Percentiles rank a stretch among this genome's conserved stretches.
Evolutionary conservation across 2,329 filamentous ascomycete genomes (phyloP).

Genomic region (Aspergillus sp.): DNA sequence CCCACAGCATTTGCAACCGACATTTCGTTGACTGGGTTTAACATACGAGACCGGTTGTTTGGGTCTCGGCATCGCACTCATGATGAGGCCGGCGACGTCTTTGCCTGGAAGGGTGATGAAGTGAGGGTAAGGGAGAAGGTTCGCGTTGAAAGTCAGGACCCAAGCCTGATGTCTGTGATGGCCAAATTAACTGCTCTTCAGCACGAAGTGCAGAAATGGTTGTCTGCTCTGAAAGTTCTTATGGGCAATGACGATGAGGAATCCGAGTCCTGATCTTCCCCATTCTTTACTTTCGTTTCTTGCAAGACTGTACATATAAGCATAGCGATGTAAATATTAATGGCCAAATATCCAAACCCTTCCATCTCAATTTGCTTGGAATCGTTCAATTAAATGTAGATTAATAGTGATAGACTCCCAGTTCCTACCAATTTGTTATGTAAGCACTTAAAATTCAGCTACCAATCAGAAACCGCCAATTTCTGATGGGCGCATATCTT

Average conservation of each 20-base stretch:
- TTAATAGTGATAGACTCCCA: too few species aligned
- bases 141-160: conserved; percentile 82
- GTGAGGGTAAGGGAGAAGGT: conserved; percentile 89
- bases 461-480: conserved; percentile 24
- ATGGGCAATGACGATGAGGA: conserved; percentile 60
- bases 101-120: conserved; percentile 64
- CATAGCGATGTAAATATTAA: too few species aligned
- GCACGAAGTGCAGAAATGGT: conserved; percentile 64
- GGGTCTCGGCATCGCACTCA: conserved; percentile 57
- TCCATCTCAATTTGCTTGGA: too few species aligned
- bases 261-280: conserved; percentile 19
- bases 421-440: too few species aligned
- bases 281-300: too few species aligned
- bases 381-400: too few species aligned
- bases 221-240: conserved; percentile 69
- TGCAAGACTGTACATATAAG: too few species aligned
- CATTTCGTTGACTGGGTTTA: conserved; percentile 56
- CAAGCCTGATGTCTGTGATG: conserved; percentile 74
- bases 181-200: conserved; percentile 77
- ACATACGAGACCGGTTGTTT: conserved; percentile 53
- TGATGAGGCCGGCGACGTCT: conserved; percentile 75
- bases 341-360: too few species aligned
- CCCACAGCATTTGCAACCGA: conserved; percentile 64
- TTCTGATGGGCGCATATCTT: conserved; percentile 21
- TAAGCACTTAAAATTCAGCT: neutral